These are phyloP conservation scores for Stromatinia cepivora DNA, from an alignment of 2,329 filamentous ascomycete genomes.

Conservation along the genomic window DNA sequence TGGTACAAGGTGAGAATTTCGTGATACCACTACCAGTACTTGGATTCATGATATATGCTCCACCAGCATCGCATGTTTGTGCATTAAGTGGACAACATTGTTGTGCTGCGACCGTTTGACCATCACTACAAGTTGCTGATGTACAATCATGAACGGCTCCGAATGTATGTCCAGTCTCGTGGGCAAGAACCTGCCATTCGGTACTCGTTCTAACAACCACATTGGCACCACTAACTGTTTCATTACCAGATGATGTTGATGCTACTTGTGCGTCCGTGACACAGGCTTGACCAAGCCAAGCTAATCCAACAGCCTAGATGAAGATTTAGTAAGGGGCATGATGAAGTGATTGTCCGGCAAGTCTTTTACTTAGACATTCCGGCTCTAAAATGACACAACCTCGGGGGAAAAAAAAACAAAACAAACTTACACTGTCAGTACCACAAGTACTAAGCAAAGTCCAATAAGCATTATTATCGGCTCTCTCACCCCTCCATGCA, in stretches of 20 bases:
- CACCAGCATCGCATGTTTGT: conserved; percentile 69
- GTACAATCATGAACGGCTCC: conserved; percentile 95
- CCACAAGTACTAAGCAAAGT: conserved; percentile 71
- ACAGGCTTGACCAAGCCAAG: conserved; percentile 91
- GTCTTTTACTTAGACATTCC: neutral
- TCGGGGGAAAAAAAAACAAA: neutral
- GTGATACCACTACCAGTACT: conserved; percentile 73
- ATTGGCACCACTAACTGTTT: conserved; percentile 82
- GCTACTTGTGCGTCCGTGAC: conserved; percentile 57
- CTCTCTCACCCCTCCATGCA: conserved; percentile 74
- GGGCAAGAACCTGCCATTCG: conserved; percentile 95
- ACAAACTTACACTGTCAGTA: conserved; percentile 58
- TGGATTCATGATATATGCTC: conserved; percentile 94
- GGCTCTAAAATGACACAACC: neutral
- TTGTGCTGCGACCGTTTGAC: conserved; percentile 58
- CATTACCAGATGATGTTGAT: conserved; percentile 52
- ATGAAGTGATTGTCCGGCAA: neutral
- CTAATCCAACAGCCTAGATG: conserved; percentile 72
- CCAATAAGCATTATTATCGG: conserved; percentile 90
- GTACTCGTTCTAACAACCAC: conserved; percentile 80
- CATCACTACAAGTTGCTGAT: conserved; percentile 61
- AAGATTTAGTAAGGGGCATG: neutral
- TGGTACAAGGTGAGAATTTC: conserved; percentile 80
- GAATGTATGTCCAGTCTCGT: conserved; percentile 92
- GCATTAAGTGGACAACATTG: conserved; percentile 78